Conservation (phyloP, 2,329 filamentous ascomycete species). For the Colletotrichum eleusines region DNA sequence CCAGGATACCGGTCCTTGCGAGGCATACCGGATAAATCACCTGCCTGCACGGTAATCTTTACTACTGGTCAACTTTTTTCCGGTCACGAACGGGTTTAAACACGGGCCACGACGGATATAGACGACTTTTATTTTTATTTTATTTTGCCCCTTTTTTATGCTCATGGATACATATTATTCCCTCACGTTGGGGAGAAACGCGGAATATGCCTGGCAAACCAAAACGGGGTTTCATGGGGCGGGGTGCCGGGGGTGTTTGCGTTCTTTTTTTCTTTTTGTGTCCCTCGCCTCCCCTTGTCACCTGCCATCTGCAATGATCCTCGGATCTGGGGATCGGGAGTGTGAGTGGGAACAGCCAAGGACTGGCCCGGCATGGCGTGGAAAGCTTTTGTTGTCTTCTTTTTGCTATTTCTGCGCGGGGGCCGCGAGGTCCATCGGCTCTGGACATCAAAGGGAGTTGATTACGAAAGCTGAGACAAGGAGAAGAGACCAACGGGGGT, state of each 20-base stretch:
- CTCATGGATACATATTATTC: constrained; percentile 38
- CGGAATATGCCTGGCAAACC: constrained; percentile 30
- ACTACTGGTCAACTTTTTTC: constrained; percentile 2
- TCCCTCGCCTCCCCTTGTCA: background rate
- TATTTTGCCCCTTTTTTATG: background rate
- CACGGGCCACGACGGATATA: constrained; percentile 33
- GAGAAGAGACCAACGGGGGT: background rate
- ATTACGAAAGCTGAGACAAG: background rate
- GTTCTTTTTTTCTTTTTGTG: background rate
- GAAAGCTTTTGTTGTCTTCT: constrained; percentile 28
- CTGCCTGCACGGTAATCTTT: background rate
- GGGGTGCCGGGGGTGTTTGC: constrained; percentile 3
- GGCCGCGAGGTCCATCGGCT: constrained; percentile 1
- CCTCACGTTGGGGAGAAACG: constrained; percentile 13
- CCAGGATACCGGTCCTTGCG: constrained; percentile 14
- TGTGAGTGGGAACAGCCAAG: constrained; percentile 20
- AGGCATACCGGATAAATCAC: background rate
- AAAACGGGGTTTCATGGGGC: constrained; percentile 24
- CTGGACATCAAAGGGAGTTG: background rate
- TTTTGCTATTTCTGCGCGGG: background rate
- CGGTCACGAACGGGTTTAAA: constrained; percentile 27
- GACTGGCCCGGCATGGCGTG: constrained; percentile 35
- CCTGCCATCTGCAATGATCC: constrained; percentile 34
- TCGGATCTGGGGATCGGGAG: constrained; percentile 18
- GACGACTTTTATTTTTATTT: constrained; percentile 10